Base-by-base conservation (phyloP, 306 rosid genomes). In the Pterocarpus macrocarpus region DNA sequence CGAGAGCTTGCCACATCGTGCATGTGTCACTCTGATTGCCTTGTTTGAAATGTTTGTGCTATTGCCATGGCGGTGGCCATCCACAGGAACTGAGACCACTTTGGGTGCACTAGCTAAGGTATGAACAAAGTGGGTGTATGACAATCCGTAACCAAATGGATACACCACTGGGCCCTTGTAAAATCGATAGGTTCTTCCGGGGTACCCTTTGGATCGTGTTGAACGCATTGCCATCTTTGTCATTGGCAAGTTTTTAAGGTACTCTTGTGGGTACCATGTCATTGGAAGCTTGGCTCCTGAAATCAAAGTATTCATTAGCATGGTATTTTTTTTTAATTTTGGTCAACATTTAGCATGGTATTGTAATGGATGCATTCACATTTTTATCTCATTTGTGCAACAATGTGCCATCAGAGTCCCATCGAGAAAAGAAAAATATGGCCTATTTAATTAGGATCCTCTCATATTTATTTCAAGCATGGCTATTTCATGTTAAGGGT, bases 231-330 rank as follows among this genome's bases (percentile, higher is more conserved):
- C 94, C 98, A 94, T 94, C 32, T 80, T 59, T 64, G 97, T 94
- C 95, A 94, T 91, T 15, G 94, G 86, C 77, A 91, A 36, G 61
- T 89, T 90, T 8, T 75, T 7, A 1, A 94, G 73, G 77, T 94
- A 94, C 17, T 78, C 90, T 57, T 94, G 81, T 36, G 93, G 98
- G 61, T 94, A 94, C 98, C 98, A 94, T 63, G 98, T 94, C 92
- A 90, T 85, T 0, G 98, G 98, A 30, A 94, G 64, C 86, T 76
- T 90, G 1, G 90, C 97, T 44, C 94, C 97, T 93, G 88, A n/a
- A 75, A 22, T 22, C 1, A 39, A 39, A 39, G 28, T 22, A 22
- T 22, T 22, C 28, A 22, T 22, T 22, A 22, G 28, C 28, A 22
- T 22, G 28, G 0, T 22, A 1, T 22, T 22, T 22, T 0, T 22